These are phyloP conservation scores for Ogataea zsoltii DNA, from an alignment of 805 yeast species.

Conservation along the genomic window DNA sequence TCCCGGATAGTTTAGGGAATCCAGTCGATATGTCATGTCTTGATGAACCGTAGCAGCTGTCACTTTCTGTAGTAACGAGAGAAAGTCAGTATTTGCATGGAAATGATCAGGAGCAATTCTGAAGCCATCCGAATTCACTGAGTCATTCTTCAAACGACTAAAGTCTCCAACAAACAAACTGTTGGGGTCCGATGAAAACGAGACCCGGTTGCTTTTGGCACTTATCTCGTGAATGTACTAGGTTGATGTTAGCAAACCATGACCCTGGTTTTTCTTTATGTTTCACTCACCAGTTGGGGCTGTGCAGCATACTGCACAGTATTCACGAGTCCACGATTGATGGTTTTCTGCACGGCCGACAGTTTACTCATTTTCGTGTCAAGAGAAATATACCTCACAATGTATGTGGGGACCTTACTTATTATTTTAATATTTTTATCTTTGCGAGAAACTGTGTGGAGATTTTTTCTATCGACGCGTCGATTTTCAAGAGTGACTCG, in stretches of 20 bases:
- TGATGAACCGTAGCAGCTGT: constrained; percentile 31
- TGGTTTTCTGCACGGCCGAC: constrained; percentile 6
- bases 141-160: neutral
- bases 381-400: neutral
- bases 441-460: neutral
- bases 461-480: neutral
- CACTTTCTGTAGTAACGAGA: constrained; percentile 24
- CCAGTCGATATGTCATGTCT: constrained; percentile 57
- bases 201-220: constrained; percentile 20
- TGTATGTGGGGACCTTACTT: neutral
- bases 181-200: constrained; percentile 32
- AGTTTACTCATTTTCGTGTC: constrained; percentile 1
- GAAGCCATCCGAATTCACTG: neutral
- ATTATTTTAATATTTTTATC: neutral
- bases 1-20: constrained; percentile 52
- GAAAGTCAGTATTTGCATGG: constrained; percentile 29
- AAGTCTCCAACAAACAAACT: constrained; percentile 28
- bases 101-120: constrained; percentile 26
- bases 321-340: constrained; percentile 23
- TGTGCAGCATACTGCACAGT: constrained; percentile 26
- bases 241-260: neutral
- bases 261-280: too few species aligned
- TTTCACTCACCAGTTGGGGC: constrained; percentile 31
- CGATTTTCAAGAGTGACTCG: too few species aligned
- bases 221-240: constrained; percentile 26